A percentile compares a stretch with the other conserved stretches of the same genome.
Conservation (phyloP, 768 basidiomycete genomes). For the Sporobolomyces pararoseus region DNA sequence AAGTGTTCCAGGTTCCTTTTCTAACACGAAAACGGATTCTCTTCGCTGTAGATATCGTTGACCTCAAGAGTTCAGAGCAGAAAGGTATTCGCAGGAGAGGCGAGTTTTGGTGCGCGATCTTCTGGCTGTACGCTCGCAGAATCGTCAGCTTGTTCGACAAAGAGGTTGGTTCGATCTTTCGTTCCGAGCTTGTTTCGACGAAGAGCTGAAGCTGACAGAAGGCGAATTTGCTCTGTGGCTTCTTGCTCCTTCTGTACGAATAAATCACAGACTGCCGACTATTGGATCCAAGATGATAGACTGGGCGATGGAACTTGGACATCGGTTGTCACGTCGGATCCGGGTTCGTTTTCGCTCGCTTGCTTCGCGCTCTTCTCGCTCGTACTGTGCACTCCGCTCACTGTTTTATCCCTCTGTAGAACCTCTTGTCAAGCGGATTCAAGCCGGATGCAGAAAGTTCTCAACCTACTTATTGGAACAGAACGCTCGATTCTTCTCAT, state of each 20-base stretch:
- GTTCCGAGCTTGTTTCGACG: too few species aligned
- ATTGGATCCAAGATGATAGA: not conserved
- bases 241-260: too few species aligned
- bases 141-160: conserved; percentile 6
- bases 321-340: not conserved
- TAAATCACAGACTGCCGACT: conserved; percentile 1
- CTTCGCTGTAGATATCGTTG: not conserved
- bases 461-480: not conserved
- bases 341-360: not conserved
- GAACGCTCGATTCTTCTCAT: not conserved
- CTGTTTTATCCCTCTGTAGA: not conserved
- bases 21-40: not conserved
- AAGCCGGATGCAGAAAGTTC: not conserved
- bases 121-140: conserved; percentile 4
- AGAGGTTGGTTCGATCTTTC: conserved; percentile 3
- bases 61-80: not conserved
- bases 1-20: not conserved
- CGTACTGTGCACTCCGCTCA: too few species aligned
- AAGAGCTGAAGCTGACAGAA: too few species aligned
- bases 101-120: not conserved
- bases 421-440: not conserved
- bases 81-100: not conserved
- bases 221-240: too few species aligned
- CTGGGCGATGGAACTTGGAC: not conserved
- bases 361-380: not conserved